Percentiles rank a stretch among this genome's conserved stretches.
Conservation (phyloP, 108 stramenopile species). For the Nannochloropsis granulata region DNA sequence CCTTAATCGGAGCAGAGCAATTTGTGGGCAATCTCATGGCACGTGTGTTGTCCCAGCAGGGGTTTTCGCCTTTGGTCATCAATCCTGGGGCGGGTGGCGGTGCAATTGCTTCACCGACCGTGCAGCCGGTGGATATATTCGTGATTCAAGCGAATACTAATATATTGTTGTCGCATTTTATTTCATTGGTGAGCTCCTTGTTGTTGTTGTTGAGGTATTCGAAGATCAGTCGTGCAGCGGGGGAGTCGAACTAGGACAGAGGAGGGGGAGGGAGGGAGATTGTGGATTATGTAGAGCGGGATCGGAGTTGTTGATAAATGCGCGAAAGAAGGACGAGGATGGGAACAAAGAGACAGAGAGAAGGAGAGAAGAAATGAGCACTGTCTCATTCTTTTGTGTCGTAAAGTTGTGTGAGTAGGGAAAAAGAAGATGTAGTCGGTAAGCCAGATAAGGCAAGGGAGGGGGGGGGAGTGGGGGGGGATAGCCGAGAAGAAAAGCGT, state of each 20-base stretch:
- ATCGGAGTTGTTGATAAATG: background rate
- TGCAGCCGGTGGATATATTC: conserved; percentile 69
- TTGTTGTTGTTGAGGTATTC: conserved; percentile 4
- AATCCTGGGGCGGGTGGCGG: conserved; percentile 28
- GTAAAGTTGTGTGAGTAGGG: too few relatives aligned
- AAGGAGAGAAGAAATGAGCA: too few relatives aligned
- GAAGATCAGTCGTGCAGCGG: background rate
- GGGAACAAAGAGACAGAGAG: too few relatives aligned
- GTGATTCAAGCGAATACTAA: conserved; percentile 81
- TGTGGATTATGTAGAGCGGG: background rate
- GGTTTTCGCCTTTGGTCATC: background rate
- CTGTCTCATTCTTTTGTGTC: too few relatives aligned
- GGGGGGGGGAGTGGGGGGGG: too few relatives aligned
- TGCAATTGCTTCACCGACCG: conserved; percentile 18
- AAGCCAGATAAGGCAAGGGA: too few relatives aligned
- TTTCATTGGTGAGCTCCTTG: conserved; percentile 49
- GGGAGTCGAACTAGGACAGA: background rate
- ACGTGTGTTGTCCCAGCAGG: conserved; percentile 50
- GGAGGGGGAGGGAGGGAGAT: background rate
- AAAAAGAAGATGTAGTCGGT: too few relatives aligned
- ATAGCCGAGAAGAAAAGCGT: too few relatives aligned
- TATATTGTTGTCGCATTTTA: conserved; percentile 62
- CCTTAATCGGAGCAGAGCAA: conserved; percentile 56
- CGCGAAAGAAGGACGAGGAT: too few relatives aligned
- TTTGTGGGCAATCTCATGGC: conserved; percentile 62